Conservation (phyloP, 805 yeast species). For the Spathaspora gorwiae region DNA sequence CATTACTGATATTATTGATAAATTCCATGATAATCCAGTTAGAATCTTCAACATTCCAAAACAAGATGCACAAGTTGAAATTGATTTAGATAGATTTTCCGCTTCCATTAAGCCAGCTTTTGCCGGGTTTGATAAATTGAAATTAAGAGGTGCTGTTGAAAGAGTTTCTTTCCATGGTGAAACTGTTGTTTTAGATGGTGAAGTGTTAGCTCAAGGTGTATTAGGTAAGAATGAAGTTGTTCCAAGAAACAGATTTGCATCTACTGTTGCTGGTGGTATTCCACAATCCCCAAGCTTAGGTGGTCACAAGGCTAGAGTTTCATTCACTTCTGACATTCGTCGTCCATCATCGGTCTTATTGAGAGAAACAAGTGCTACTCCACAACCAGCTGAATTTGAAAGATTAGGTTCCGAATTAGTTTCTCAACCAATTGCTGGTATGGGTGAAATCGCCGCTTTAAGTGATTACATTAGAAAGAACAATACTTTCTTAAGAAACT, state of each 20-base stretch:
- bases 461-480: conserved; percentile 70
- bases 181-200: conserved; percentile 83
- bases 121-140: conserved; percentile 16
- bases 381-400: conserved; percentile 43
- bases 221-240: conserved; percentile 55
- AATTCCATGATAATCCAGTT: conserved; percentile 78
- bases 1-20: conserved; percentile 62
- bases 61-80: conserved; percentile 73
- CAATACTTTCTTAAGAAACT: conserved; percentile 87
- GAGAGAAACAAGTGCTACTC: conserved; percentile 33
- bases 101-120: conserved; percentile 22
- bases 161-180: conserved; percentile 76
- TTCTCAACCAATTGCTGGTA: conserved; percentile 67
- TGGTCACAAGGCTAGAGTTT: conserved; percentile 22
- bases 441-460: conserved; percentile 76
- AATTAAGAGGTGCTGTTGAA: conserved; percentile 77
- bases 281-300: conserved; percentile 38
- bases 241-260: conserved; percentile 42
- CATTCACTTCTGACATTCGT: conserved; percentile 25
- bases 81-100: conserved; percentile 70
- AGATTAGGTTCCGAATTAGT: conserved; percentile 63
- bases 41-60: conserved; percentile 78
- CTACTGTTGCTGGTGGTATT: conserved; percentile 17
- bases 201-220: conserved; percentile 54
- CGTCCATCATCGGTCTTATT: conserved; percentile 28